Conservation (phyloP, 495 filamentous ascomycete species). For the Aspergillus taichungensis region DNA sequence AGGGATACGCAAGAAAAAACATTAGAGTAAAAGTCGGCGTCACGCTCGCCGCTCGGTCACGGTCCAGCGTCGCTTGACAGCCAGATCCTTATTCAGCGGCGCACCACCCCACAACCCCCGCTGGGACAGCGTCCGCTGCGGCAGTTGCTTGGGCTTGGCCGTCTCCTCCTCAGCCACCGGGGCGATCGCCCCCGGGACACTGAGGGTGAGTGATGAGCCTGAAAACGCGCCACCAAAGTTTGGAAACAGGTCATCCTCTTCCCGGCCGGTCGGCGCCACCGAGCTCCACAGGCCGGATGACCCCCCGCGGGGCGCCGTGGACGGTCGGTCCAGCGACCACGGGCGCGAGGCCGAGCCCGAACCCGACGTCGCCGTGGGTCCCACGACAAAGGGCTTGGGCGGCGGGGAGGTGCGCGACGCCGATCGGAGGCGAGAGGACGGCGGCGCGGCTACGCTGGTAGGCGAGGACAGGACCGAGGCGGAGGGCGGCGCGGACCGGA, state of each 20-base stretch:
- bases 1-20: no score
- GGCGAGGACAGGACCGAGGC: slow-evolving; percentile 20
- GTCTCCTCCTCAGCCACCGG: slow-evolving; percentile 10
- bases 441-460: slow-evolving; percentile 10
- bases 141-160: slow-evolving; percentile 19
- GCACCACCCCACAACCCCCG: slow-evolving; percentile 38
- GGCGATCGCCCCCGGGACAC: neutral
- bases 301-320: slow-evolving; percentile 10
- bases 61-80: slow-evolving; percentile 35
- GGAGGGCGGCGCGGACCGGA: slow-evolving; percentile 43
- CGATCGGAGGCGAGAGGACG: slow-evolving; percentile 21
- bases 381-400: slow-evolving; percentile 17
- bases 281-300: slow-evolving; percentile 31
- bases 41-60: slow-evolving; percentile 33
- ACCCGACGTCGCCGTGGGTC: slow-evolving; percentile 13
- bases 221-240: slow-evolving; percentile 24
- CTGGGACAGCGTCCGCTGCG: slow-evolving; percentile 28
- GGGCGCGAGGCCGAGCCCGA: slow-evolving; percentile 8
- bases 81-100: slow-evolving; percentile 19
- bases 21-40: neutral
- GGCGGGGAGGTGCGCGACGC: slow-evolving; percentile 22
- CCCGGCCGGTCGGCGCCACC: slow-evolving; percentile 14
- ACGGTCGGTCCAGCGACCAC: slow-evolving; percentile 22
- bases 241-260: slow-evolving; percentile 26
- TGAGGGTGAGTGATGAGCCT: no score